phyloP scores from a whole-genome alignment of 2,329 filamentous ascomycete genomes.

The Cercospora brassicicola region DNA sequence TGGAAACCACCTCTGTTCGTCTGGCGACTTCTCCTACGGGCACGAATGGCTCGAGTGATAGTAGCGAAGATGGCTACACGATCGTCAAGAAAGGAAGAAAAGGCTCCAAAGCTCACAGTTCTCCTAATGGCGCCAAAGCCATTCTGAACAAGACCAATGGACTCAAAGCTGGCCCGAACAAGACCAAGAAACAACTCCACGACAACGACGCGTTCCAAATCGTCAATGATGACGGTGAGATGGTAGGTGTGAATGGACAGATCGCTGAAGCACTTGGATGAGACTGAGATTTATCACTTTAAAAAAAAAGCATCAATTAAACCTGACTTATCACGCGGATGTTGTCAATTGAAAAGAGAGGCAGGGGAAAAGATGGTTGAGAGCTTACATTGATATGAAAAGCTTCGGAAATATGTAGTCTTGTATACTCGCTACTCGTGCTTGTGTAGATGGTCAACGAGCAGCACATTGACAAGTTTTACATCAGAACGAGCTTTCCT shows the following conservation, averaged over 20 bases:
- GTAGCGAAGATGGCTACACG: conserved; percentile 25
- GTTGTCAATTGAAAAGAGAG: neutral
- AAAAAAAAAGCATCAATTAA: neutral
- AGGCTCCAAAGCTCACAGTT: neutral
- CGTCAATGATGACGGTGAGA: conserved; percentile 10
- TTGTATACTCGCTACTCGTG: neutral
- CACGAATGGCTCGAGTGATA: conserved; percentile 12
- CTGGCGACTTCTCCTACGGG: conserved; percentile 16
- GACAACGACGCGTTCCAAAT: conserved; percentile 6
- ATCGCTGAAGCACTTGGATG: neutral
- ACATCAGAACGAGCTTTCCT: neutral
- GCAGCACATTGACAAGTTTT: neutral
- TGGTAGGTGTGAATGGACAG: neutral
- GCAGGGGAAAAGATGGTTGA: neutral
- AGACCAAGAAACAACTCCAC: neutral
- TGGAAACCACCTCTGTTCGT: conserved; percentile 6
- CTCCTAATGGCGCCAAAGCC: neutral
- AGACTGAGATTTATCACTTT: neutral
- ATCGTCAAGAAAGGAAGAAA: conserved; percentile 21
- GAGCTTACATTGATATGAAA: neutral
- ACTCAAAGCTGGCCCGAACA: neutral
- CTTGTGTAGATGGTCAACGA: neutral
- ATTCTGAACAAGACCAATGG: neutral
- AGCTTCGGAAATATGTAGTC: neutral
- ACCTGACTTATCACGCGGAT: neutral